Conservation (phyloP, 2,329 filamentous ascomycete genomes). For the Calonectria naviculata region DNA sequence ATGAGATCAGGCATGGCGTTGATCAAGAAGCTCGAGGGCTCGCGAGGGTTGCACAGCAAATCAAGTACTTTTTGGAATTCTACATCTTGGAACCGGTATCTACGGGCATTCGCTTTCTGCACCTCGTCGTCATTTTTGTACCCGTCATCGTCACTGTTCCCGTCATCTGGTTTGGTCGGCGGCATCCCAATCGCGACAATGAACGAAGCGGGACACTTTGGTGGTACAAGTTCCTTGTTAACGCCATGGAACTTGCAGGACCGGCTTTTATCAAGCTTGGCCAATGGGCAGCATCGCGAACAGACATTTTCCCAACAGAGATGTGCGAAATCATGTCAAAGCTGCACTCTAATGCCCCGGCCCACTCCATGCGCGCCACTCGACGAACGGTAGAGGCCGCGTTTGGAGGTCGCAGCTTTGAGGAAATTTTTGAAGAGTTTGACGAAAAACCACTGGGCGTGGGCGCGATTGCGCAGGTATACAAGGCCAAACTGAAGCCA, state of each 20-base stretch:
- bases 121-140: slow-evolving; percentile 89
- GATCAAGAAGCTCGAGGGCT: slow-evolving; percentile 71
- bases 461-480: slow-evolving; percentile 96
- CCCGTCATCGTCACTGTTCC: slow-evolving; percentile 88
- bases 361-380: slow-evolving; percentile 85
- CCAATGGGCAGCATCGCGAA: slow-evolving; percentile 97
- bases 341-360: slow-evolving; percentile 92
- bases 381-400: slow-evolving; percentile 83
- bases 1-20: slow-evolving; percentile 79
- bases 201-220: slow-evolving; percentile 86
- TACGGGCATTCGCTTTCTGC: slow-evolving; percentile 88
- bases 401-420: slow-evolving; percentile 82
- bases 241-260: slow-evolving; percentile 90
- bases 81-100: slow-evolving; percentile 88
- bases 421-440: slow-evolving; percentile 97
- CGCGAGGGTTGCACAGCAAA: slow-evolving; percentile 64
- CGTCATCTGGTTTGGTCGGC: slow-evolving; percentile 79
- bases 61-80: slow-evolving; percentile 76
- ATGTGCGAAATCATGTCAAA: slow-evolving; percentile 95
- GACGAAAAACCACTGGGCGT: slow-evolving; percentile 90
- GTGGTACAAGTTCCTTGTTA: slow-evolving; percentile 94
- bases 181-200: slow-evolving; percentile 72
- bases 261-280: slow-evolving; percentile 99
- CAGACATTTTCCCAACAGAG: slow-evolving; percentile 94
- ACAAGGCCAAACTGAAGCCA: slow-evolving; percentile 91